Base-by-base conservation (phyloP, 2,329 filamentous ascomycete genomes). In the Cladosporium sphaerospermum region DNA sequence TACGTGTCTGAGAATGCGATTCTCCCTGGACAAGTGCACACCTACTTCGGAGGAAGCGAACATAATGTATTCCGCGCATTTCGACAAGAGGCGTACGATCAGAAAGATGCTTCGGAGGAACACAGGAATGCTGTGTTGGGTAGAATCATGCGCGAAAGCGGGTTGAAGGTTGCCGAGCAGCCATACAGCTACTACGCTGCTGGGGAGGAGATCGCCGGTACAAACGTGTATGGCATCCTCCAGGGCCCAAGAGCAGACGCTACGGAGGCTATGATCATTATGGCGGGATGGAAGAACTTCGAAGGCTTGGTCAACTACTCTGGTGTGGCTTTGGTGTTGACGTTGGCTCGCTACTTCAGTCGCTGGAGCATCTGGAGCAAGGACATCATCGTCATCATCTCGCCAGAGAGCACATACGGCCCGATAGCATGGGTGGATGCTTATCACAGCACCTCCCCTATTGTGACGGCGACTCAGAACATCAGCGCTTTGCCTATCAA, bases 311-410 rank as follows among this genome's bases (percentile, higher is more conserved):
- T 91, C 61, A 99, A 99, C 71, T 79, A 85, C 58, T 93, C 91
- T 56, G 93, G 92, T 14, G 84, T 99, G 5, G 85, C 90, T 7
- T 78, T 99, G 32, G 85, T 90, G 2, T 74, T 99, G 63, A 91
- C 92, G 0, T 73, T 99, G 61, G 88, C 89, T 28, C 83, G 93
- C 60, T 99, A 99, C 72, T 97, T 99, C 74, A 96, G 95, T 71
- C 83, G 88, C 61, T 99, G 93, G 93, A 96, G 90, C 50, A 78
- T 99, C 28, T 99, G 93, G 93, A 96, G 91, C 55, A 99, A 99
- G 71, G 93, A 99, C 69, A 96, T 99, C 61, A 92, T 99, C 54
- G 83, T 99, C 61, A 73, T 99, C 5, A 80, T 99, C 44, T 85
- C 93, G 0, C 85, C 88, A 0, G 93, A 99, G 71, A 95, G 89